Conservation (phyloP, 257 asterid species). For the Lavandula angustifolia region DNA sequence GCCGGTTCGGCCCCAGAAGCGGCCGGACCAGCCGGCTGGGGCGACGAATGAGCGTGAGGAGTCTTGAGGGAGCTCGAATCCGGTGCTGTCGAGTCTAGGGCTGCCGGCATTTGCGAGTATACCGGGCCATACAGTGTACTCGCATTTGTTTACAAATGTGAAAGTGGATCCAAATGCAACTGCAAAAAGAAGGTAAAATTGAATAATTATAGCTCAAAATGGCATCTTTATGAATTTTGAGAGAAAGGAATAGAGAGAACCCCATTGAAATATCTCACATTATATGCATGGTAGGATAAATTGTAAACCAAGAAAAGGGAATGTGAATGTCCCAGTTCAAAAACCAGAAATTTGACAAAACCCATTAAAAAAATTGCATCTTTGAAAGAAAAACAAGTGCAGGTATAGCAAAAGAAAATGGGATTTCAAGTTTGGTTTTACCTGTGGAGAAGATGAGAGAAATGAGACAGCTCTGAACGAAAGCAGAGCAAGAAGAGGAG, state of each 20-base stretch:
- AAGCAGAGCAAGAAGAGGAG: conserved; percentile 30
- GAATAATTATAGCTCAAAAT: neutral
- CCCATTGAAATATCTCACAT: neutral
- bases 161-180: conserved; percentile 73
- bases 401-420: too few species aligned
- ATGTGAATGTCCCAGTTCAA: conserved; percentile 4
- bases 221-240: neutral
- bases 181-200: conserved; percentile 32
- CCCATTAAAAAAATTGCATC: neutral
- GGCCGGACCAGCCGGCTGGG: conserved; percentile 95
- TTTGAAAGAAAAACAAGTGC: neutral
- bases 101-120: conserved; percentile 83
- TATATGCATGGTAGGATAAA: neutral
- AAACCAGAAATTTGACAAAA: conserved; percentile 10
- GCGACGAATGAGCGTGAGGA: conserved; percentile 65
- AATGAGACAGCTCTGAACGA: conserved; percentile 39
- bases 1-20: conserved; percentile 90
- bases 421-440: neutral
- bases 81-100: conserved; percentile 74
- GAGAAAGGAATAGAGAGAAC: neutral
- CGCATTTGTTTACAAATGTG: conserved; percentile 86
- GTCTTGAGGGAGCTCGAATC: conserved; percentile 75
- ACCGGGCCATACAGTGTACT: conserved; percentile 91
- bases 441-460: conserved; percentile 32
- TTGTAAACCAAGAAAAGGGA: neutral